These are phyloP conservation scores for Cercospora zeae-maydis DNA, from an alignment of 2,329 filamentous ascomycete genomes.

Conservation along the genomic window DNA sequence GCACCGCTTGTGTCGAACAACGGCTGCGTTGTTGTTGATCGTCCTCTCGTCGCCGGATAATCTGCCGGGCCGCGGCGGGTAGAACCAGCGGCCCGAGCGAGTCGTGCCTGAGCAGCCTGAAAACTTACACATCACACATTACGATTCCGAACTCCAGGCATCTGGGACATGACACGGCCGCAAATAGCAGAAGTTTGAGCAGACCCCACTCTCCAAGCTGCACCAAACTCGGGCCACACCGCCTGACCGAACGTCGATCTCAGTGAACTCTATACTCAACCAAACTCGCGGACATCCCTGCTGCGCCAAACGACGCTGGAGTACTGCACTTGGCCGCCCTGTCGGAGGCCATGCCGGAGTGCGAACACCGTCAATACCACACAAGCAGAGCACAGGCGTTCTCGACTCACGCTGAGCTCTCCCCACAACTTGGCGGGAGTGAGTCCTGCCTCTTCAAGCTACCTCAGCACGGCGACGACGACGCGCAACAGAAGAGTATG, in stretches of 20 bases:
- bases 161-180: neutral
- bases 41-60: neutral
- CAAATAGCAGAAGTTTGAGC: neutral
- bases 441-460: no score
- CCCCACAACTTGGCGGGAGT: no score
- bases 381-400: no score
- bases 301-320: no score
- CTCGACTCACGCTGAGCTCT: no score
- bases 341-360: no score
- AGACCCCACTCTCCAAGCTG: neutral
- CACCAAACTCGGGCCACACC: neutral
- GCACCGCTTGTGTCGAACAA: neutral
- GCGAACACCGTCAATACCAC: no score
- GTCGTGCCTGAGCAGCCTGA: neutral
- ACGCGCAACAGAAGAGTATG: no score
- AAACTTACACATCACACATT: neutral
- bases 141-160: neutral
- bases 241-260: neutral
- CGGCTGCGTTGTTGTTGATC: neutral
- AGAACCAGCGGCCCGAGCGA: neutral
- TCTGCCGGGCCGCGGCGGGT: neutral
- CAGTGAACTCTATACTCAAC: neutral
- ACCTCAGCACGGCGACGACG: no score
- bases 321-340: no score
- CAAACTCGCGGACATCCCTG: neutral